These are phyloP conservation scores for Populus hybrid DNA, from an alignment of 441 rosid species.

Conservation along the genomic window DNA sequence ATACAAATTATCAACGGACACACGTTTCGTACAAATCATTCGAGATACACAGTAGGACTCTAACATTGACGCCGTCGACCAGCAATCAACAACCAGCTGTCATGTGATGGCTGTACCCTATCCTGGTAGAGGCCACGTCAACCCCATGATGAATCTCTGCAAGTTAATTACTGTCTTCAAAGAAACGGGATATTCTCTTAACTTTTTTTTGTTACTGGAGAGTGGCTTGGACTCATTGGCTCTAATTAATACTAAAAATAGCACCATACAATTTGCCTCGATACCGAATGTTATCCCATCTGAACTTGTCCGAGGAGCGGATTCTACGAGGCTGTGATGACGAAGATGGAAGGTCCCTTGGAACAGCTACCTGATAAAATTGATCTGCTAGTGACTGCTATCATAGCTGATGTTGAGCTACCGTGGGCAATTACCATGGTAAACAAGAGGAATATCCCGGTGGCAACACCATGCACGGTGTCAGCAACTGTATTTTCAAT, in stretches of 20 bases:
- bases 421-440: conserved; percentile 45
- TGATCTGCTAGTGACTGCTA: conserved; percentile 20
- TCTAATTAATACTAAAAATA: no score
- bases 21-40: no score
- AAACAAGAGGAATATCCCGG: conserved; percentile 48
- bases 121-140: no score
- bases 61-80: no score
- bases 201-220: no score
- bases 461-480: conserved; percentile 48
- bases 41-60: no score
- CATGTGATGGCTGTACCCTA: conserved; percentile 55
- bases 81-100: not conserved
- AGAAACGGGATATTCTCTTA: no score
- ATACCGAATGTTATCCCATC: conserved; percentile 62
- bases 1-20: no score
- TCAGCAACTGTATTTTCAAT: conserved; percentile 39
- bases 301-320: conserved; percentile 40
- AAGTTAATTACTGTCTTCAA: no score
- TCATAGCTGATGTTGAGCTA: conserved; percentile 46
- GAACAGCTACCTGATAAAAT: conserved; percentile 45
- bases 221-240: no score
- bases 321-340: conserved; percentile 44
- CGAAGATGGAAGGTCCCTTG: conserved; percentile 49
- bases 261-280: conserved; percentile 10
- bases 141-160: no score